Percentiles rank a stretch among this genome's conserved stretches.
Evolutionary conservation across 2,329 filamentous ascomycete species (phyloP).

Genomic region (Pseudogymnoascus sp.): DNA sequence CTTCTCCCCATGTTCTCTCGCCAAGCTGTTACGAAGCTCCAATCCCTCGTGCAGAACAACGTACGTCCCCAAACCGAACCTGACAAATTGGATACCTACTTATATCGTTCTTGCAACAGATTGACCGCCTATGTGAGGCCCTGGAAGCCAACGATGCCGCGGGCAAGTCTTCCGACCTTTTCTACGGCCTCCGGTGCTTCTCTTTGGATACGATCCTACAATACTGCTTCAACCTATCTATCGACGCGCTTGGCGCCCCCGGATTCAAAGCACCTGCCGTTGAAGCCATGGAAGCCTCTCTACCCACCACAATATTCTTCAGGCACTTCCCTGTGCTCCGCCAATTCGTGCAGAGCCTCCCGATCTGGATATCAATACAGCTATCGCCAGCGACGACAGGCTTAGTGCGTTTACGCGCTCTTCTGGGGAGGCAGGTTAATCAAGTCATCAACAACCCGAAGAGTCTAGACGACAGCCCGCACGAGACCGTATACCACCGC

Average conservation of each 20-base stretch:
- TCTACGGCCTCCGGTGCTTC: slow-evolving; percentile 27
- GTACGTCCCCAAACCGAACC: slow-evolving; percentile 12
- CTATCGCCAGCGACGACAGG: slow-evolving; percentile 18
- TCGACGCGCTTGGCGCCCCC: slow-evolving; percentile 31
- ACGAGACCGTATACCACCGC: slow-evolving; percentile 29
- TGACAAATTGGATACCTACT: background rate
- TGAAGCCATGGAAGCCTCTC: slow-evolving; percentile 30
- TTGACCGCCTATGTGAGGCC: slow-evolving; percentile 25
- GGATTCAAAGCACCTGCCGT: slow-evolving; percentile 34
- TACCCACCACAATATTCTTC: slow-evolving; percentile 29
- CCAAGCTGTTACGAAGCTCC: slow-evolving; percentile 27
- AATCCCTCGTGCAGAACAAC: slow-evolving; percentile 30
- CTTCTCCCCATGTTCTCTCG: slow-evolving; percentile 34
- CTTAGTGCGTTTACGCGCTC: slow-evolving; percentile 15
- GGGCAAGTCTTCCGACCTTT: slow-evolving; percentile 20
- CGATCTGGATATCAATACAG: slow-evolving; percentile 15
- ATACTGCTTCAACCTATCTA: slow-evolving; percentile 33
- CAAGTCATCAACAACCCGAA: slow-evolving; percentile 22
- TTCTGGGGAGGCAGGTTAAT: slow-evolving; percentile 21
- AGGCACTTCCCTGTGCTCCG: slow-evolving; percentile 29
- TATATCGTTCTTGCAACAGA: slow-evolving; percentile 10
- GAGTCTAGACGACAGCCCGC: slow-evolving; percentile 20
- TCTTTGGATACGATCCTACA: slow-evolving; percentile 30
- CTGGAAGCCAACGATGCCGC: slow-evolving; percentile 21
- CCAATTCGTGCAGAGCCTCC: slow-evolving; percentile 15